phyloP scores from a whole-genome alignment of 768 basidiomycete genomes.

The Boletus bicolor region DNA sequence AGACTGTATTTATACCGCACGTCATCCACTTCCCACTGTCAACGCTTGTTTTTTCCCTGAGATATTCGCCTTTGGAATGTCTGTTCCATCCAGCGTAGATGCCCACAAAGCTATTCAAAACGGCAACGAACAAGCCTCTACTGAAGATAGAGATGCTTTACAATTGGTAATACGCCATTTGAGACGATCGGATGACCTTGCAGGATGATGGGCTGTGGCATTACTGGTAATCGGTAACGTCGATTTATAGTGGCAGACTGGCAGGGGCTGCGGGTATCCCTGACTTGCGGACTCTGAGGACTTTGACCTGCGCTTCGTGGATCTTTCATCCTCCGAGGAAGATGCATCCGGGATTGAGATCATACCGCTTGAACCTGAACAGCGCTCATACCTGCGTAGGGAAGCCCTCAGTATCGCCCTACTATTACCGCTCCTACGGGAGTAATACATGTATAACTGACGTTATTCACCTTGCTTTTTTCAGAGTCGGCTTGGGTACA shows the following conservation, averaged over 20 bases:
- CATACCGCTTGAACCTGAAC: slow-evolving; percentile 97
- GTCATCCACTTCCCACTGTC: background rate
- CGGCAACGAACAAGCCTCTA: slow-evolving; percentile 25
- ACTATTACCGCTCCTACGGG: slow-evolving; percentile 38
- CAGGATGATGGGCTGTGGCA: slow-evolving; percentile 29
- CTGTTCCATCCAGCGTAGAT: slow-evolving; percentile 13
- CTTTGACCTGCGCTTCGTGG: slow-evolving; percentile 8
- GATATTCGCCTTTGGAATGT: slow-evolving; percentile 18
- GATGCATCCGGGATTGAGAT: slow-evolving; percentile 78
- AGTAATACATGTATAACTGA: slow-evolving; percentile 50
- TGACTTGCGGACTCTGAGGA: slow-evolving; percentile 34
- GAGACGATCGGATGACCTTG: slow-evolving; percentile 30
- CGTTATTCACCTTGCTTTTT: slow-evolving; percentile 28
- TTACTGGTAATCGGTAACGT: slow-evolving; percentile 67
- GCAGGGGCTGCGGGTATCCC: slow-evolving; percentile 91
- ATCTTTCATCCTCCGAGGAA: slow-evolving; percentile 11
- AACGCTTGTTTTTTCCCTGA: background rate
- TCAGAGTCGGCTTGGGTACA: slow-evolving; percentile 75
- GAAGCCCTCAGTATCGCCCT: slow-evolving; percentile 79
- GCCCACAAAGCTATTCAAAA: slow-evolving; percentile 12
- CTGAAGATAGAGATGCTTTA: slow-evolving; percentile 45
- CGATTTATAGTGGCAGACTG: slow-evolving; percentile 61
- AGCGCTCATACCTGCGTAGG: slow-evolving; percentile 98
- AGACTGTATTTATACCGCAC: slow-evolving; percentile 31
- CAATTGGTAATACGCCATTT: slow-evolving; percentile 51